Base-by-base conservation (phyloP, 345 rosid species). In the Euphorbia pulcherrima region DNA sequence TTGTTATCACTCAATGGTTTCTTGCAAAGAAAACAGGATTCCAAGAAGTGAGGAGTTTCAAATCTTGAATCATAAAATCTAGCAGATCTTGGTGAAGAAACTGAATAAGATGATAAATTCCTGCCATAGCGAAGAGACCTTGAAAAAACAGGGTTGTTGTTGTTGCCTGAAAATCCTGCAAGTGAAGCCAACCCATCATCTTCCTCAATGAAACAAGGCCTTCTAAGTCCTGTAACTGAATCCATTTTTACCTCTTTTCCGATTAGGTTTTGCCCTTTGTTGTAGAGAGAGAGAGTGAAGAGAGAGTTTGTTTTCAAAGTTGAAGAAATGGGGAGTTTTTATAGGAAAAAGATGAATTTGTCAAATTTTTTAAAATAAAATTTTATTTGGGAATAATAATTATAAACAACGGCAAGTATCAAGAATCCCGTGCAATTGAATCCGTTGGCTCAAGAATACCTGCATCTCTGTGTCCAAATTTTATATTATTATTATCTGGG, bases 11-110 rank as follows among this genome's bases (percentile, higher is more conserved):
- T 86, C 8, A 90, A 84, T 1, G 82, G 87, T 47, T 86, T 90
- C 81, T 84, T 86, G 78, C 96, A 90, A 53, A 72, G 83, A 68
- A 74, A 82, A 78, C 96, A 90, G n/a, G 90, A 65, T 55, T 85
- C 91, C 76, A 90, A 44, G 83, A 84, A 90, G 74, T 86, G 79
- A 69, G 90, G 86, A 21, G 80, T 83, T 41, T 88, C 91, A 58
- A 51, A 83, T 77, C 92, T 83, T 20, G 87, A 79, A 70, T 87
- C 89, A 77, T 82, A 88, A 60, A 84, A 86, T 77, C 88, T 84
- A 6, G 67, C 75, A 74, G 87, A 85, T 74, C 90, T 84, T 2
- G 88, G 86, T 40, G 94, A 90, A 18, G 80, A 74, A 35, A 71
- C 77, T 2, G 80, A 72, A 52, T 73, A 23, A 1, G 74, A 37